phyloP scores from a whole-genome alignment of 805 yeast genomes.

The Candida nemodendra region DNA sequence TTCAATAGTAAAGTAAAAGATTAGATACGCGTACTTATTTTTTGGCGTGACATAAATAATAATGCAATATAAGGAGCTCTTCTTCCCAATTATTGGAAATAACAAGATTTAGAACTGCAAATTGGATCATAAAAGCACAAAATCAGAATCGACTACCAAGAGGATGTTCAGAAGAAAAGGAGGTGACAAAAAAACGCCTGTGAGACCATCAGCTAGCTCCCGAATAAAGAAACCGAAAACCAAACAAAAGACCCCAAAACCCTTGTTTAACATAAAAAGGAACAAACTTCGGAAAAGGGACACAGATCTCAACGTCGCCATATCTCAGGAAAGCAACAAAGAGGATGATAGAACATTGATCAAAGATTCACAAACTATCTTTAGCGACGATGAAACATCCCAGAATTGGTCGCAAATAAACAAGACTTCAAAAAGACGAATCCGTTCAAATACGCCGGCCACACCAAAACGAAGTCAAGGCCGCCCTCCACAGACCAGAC shows the following conservation, averaged over 20 bases:
- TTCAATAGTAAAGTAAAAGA: no score
- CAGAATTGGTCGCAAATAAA: not conserved
- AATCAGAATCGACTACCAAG: no score
- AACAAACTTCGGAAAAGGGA: no score
- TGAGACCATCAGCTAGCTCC: slow-evolving; percentile 17
- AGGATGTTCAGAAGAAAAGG: no score
- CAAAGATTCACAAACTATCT: slow-evolving; percentile 19
- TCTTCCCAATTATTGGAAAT: no score
- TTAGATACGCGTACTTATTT: no score
- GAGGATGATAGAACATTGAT: slow-evolving; percentile 14
- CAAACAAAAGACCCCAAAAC: slow-evolving; percentile 2
- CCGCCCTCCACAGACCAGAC: not conserved
- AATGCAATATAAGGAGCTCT: no score
- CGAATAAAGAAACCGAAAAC: slow-evolving; percentile 9
- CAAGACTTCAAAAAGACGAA: not conserved
- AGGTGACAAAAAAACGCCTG: slow-evolving; percentile 14
- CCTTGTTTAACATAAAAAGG: slow-evolving; percentile 5
- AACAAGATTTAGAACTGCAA: no score
- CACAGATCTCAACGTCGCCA: no score
- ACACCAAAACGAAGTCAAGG: not conserved
- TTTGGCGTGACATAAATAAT: no score
- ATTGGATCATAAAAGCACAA: not conserved
- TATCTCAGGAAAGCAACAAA: no score
- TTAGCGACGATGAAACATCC: slow-evolving; percentile 22
- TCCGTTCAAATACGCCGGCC: not conserved